These are phyloP conservation scores for Scutellaria baicalensis DNA, from an alignment of 257 asterid genomes.

Conservation along the genomic window DNA sequence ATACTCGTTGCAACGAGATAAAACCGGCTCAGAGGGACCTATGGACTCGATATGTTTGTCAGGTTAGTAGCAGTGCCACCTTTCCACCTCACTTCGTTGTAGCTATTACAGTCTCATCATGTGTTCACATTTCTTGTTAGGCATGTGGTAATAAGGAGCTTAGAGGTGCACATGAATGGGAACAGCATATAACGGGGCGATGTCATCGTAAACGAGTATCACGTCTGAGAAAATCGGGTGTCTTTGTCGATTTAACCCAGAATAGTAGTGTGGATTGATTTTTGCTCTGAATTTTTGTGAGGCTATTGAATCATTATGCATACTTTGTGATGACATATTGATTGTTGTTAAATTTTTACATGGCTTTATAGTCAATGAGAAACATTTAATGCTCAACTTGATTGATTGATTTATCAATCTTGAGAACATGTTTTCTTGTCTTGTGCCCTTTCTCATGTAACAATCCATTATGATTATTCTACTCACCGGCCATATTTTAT, in stretches of 20 bases:
- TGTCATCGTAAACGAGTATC: constrained; percentile 70
- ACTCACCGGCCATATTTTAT: not conserved
- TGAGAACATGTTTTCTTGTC: not conserved
- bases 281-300: not conserved
- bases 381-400: not conserved
- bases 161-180: constrained; percentile 89
- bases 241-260: not conserved
- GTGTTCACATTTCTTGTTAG: constrained; percentile 18
- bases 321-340: not conserved
- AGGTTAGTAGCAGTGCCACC: constrained; percentile 38
- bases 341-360: not conserved
- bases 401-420: not conserved
- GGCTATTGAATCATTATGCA: not conserved
- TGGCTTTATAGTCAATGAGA: not conserved
- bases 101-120: not conserved
- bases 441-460: not conserved
- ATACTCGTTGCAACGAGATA: constrained; percentile 13
- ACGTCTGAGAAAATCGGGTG: constrained; percentile 40
- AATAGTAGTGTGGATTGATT: not conserved
- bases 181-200: constrained; percentile 75
- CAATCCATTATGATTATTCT: not conserved
- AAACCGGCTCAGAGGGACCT: constrained; percentile 48
- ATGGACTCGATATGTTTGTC: constrained; percentile 63
- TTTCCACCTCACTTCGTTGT: not conserved
- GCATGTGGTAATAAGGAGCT: constrained; percentile 84